Base-by-base conservation (phyloP, 306 rosid genomes). In the Corylus avellana region DNA sequence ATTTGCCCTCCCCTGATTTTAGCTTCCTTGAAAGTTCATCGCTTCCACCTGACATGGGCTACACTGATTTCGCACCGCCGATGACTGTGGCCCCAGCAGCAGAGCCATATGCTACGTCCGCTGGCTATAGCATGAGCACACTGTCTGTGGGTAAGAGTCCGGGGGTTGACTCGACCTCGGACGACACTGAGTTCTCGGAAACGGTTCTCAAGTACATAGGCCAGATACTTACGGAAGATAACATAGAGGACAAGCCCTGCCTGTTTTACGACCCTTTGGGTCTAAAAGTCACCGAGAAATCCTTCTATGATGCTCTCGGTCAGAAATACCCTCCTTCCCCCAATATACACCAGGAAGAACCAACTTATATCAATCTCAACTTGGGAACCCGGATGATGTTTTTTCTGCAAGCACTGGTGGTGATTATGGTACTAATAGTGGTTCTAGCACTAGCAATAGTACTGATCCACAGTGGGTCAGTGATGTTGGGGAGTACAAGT, bases 1-100 rank as follows among this genome's bases (percentile, higher is more conserved):
- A 77, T 42, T 69, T 53, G 53, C 72, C 20, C 63, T 85, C 85
- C 16, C 73, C 81, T 2, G 82, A 85, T 59, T 42, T 78, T 29
- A 56, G 54, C 64, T 35, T 82, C 79, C 74, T 46, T 67, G 22
- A 57, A 51, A 49, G 29, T 50, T 42, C 70, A 72, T 18, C 56
- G 76, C 17, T 35, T 78, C 75, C 76, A 7, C 57, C 80, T 55
- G 73, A 81, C 72, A 70, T 55, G 3, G 78, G 76, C 14, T 74
- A 42, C 9, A 29, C 75, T 53, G 56, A 17, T 75, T 66, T 75
- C 68, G 54, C n/a, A n/a, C 71, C 85, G 42, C 56, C 69, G 12
- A 8, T 27, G 0, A 39, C 39, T 22, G 9, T 44, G 29, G 27
- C 22, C 16, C 56, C 16, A 9, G 12, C 63, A 1, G 63, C 63